Conservation (phyloP, 2,329 filamentous ascomycete genomes). For the Aurifilum marmelostoma region DNA sequence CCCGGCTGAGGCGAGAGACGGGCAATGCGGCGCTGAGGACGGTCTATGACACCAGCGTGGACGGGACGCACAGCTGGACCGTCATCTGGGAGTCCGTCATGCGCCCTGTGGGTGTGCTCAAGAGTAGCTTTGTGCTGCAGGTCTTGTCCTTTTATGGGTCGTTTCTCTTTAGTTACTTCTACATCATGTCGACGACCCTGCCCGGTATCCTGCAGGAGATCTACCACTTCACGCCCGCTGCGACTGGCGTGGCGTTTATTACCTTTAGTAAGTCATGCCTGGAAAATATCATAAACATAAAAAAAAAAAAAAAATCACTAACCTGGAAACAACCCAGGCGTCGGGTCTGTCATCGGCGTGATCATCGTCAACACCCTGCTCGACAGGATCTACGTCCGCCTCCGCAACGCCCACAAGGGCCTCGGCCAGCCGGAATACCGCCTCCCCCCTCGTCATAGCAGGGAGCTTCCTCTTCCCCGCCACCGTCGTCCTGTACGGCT, state of each 20-base stretch:
- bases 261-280: slow-evolving; percentile 48
- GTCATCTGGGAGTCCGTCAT: slow-evolving; percentile 45
- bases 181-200: slow-evolving; percentile 57
- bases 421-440: slow-evolving; percentile 56
- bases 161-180: slow-evolving; percentile 55
- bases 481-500: slow-evolving; percentile 52
- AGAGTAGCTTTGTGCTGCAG: slow-evolving; percentile 57
- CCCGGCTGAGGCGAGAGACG: slow-evolving; percentile 37
- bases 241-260: slow-evolving; percentile 57
- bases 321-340: slow-evolving; percentile 39
- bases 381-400: slow-evolving; percentile 56
- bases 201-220: slow-evolving; percentile 51
- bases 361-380: slow-evolving; percentile 53
- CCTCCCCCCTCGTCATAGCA: slow-evolving; percentile 54
- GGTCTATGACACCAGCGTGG: slow-evolving; percentile 36
- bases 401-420: slow-evolving; percentile 46
- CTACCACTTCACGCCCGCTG: slow-evolving; percentile 54
- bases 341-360: slow-evolving; percentile 53
- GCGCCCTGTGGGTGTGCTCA: slow-evolving; percentile 51
- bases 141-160: slow-evolving; percentile 50
- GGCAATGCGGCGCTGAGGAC: slow-evolving; percentile 38
- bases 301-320: slow-evolving; percentile 19
- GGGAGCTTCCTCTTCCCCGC: slow-evolving; percentile 52
- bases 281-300: too few species aligned
- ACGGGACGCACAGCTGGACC: slow-evolving; percentile 35